Conservation (phyloP, 257 asterid genomes). For the Primulina tabacum region DNA sequence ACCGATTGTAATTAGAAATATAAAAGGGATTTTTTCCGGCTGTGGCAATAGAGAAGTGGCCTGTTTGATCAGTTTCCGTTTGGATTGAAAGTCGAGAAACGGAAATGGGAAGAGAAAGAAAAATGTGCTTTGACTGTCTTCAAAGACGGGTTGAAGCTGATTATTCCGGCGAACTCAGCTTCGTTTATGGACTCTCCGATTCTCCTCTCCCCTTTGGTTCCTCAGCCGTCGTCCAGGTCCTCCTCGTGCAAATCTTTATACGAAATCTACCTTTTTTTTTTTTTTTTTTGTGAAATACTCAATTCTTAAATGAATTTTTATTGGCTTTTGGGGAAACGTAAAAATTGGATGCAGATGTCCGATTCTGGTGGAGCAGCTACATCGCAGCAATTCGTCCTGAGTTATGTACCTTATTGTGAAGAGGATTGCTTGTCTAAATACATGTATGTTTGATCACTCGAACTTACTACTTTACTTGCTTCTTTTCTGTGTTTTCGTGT, state of each 20-base stretch:
- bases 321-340: neutral
- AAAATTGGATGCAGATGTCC: slow-evolving; percentile 41
- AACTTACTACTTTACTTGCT: neutral
- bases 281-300: slow-evolving; percentile 6
- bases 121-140: slow-evolving; percentile 77
- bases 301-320: slow-evolving; percentile 1
- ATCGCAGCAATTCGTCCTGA: slow-evolving; percentile 51
- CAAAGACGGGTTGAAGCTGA: slow-evolving; percentile 65
- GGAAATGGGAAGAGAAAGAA: slow-evolving; percentile 29
- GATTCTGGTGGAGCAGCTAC: slow-evolving; percentile 36
- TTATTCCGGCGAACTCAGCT: slow-evolving; percentile 50
- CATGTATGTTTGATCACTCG: slow-evolving; percentile 51
- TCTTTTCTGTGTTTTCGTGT: neutral
- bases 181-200: slow-evolving; percentile 60
- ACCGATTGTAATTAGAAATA: no score
- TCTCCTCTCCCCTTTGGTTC: slow-evolving; percentile 73
- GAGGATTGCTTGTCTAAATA: slow-evolving; percentile 65
- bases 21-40: no score
- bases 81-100: neutral
- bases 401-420: slow-evolving; percentile 43
- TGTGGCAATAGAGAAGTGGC: neutral
- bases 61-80: neutral
- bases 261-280: neutral
- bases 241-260: neutral
- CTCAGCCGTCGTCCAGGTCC: slow-evolving; percentile 72